These are phyloP conservation scores for Leucocoprinus sp. DNA, from an alignment of 768 basidiomycete genomes.

Conservation along the genomic window DNA sequence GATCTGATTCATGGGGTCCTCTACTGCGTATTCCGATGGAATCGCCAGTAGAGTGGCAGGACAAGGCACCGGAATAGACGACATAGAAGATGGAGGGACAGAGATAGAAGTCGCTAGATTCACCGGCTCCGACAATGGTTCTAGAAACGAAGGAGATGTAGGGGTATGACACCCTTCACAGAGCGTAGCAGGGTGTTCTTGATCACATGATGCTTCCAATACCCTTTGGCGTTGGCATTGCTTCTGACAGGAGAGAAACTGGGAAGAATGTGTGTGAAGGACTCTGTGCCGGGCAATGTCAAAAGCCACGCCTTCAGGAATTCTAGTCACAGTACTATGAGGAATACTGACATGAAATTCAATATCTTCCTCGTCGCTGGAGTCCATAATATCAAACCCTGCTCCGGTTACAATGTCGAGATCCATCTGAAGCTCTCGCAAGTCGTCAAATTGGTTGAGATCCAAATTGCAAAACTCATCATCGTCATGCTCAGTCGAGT, in stretches of 20 bases:
- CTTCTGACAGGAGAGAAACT: constrained; percentile 1
- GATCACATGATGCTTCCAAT: background rate
- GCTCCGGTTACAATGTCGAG: constrained; percentile 6
- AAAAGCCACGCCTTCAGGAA: constrained; percentile 7
- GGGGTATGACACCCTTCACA: constrained; percentile 4
- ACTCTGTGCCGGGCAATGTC: constrained; percentile 6
- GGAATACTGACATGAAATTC: background rate
- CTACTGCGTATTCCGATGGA: background rate
- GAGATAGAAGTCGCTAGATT: background rate
- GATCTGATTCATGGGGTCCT: background rate
- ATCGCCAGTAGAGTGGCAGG: background rate
- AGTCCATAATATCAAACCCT: constrained; percentile 9
- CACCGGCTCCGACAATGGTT: background rate
- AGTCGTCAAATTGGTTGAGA: constrained; percentile 10
- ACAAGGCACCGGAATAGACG: constrained; percentile 1
- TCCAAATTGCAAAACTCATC: constrained; percentile 10
- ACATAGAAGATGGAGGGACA: background rate
- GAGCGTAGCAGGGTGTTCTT: constrained; percentile 3
- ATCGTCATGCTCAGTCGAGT: constrained; percentile 15
- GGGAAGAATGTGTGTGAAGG: background rate
- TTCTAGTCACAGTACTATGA: background rate
- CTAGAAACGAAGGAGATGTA: background rate
- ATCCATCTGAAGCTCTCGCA: constrained; percentile 11
- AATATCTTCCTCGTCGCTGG: constrained; percentile 6
- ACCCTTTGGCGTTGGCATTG: constrained; percentile 1